Evolutionary conservation across 805 yeast genomes (phyloP), one percentile per base, ranked within the genome.

Genomic region (Yamadazyma olivae): DNA sequence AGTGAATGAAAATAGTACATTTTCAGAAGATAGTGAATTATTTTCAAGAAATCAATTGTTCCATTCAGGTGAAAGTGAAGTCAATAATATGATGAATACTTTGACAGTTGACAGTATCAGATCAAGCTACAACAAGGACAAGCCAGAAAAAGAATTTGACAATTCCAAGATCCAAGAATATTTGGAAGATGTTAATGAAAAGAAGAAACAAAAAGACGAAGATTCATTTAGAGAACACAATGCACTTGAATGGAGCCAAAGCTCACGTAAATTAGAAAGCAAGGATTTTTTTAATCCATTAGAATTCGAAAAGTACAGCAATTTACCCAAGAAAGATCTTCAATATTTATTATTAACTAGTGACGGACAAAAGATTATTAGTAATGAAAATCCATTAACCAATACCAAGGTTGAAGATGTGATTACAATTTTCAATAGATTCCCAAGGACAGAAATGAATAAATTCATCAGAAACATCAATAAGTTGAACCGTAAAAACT

Each of bases 221-320:
- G 60, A 61, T 25, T 49, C 61, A 27, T 75, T 74, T 47, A 66
- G 78, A 24, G 72, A 71, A 31, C 50, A 60, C 25, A 64, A 67
- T 27, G 79, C 82, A 0, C 76, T 60, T 40, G 81, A 77, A 35
- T 75, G 77, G 74, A 65, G 75, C 27, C 60, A 48, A 24, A 56
- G 63, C 27, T 22, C 6, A 6, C n/a, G 15, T 24, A 24, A 17
- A 10, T 7, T 20, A 20, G 23, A 20, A 20, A 20, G 10, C 10
- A 20, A 10, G 10, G 23, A 20, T 10, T 20, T 20, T 20, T 20
- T 20, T 20, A 10, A 24, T 24, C 27, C 27, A 24, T 24, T 8
- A n/a, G 23, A 20, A 7, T 20, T 20, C 23, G 23, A 20, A 20
- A 10, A 20, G 10, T 10, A 20, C 10, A 10, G 9, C 7, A 25